phyloP scores from a whole-genome alignment of 306 rosid genomes.

The Acacia crassicarpa region DNA sequence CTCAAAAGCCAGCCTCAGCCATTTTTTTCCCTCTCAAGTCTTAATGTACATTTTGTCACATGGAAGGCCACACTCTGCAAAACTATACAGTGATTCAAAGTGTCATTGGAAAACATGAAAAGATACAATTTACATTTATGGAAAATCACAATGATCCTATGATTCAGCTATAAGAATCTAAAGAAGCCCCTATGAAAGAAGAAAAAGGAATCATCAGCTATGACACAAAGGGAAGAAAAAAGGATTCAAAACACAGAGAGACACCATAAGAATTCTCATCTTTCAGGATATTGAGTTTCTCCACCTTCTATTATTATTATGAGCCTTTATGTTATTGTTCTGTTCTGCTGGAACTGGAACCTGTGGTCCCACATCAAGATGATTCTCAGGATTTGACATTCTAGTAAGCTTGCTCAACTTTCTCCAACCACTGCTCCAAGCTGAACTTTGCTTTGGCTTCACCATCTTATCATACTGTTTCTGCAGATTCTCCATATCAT shows the following conservation, averaged over 20 bases:
- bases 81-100: neutral
- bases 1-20: neutral
- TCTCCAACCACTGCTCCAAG: constrained; percentile 96
- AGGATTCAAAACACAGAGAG: constrained; percentile 26
- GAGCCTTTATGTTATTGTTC: constrained; percentile 35
- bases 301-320: constrained; percentile 66
- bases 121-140: constrained; percentile 23
- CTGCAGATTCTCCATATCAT: constrained; percentile 85
- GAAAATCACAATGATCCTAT: neutral
- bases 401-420: constrained; percentile 84
- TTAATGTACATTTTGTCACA: neutral
- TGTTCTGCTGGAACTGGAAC: constrained; percentile 46
- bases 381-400: constrained; percentile 55
- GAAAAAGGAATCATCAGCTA: constrained; percentile 8
- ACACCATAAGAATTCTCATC: constrained; percentile 23
- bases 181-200: neutral
- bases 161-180: neutral
- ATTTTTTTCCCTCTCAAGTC: neutral
- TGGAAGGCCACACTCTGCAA: neutral
- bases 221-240: constrained; percentile 1
- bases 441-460: constrained; percentile 80
- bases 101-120: constrained; percentile 29
- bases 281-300: constrained; percentile 91
- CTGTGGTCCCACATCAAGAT: constrained; percentile 57
- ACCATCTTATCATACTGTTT: constrained; percentile 78